A percentile compares a stretch with the other conserved stretches of the same genome.
Conservation (phyloP, 805 yeast species). For the Scheffersomyces ergatensis region DNA sequence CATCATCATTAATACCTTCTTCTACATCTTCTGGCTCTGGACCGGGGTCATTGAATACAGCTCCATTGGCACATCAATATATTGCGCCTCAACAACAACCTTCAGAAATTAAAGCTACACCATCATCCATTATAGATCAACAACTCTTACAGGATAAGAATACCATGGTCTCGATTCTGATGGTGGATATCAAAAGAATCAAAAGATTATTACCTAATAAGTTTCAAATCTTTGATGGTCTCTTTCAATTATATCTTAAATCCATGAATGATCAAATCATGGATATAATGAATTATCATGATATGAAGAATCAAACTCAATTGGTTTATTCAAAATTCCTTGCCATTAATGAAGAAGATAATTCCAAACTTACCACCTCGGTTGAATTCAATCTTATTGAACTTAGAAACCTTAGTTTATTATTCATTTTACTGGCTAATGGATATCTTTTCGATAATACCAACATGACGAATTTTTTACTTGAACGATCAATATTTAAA, state of each 20-base stretch:
- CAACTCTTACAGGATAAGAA: conserved; percentile 3
- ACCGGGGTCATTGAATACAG: too few relatives aligned
- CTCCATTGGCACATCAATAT: not conserved
- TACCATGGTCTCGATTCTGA: conserved; percentile 4
- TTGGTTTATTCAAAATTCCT: conserved; percentile 5
- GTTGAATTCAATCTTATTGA: conserved; percentile 9
- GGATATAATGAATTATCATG: conserved; percentile 6
- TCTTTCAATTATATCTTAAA: conserved; percentile 3
- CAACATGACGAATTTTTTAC: not conserved
- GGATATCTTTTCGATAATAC: conserved; percentile 14
- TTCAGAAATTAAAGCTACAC: not conserved
- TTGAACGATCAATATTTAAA: conserved; percentile 6
- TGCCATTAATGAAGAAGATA: conserved; percentile 7
- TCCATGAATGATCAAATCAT: conserved; percentile 3
- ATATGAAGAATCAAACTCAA: conserved; percentile 3
- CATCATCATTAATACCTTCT: too few relatives aligned
- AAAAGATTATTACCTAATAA: conserved; percentile 8
- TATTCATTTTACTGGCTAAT: conserved; percentile 16
- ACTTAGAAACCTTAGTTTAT: conserved; percentile 14
- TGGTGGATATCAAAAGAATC: conserved; percentile 9
- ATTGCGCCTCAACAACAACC: not conserved
- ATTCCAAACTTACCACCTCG: conserved; percentile 3
- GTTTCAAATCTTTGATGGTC: conserved; percentile 2
- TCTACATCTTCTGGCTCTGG: too few relatives aligned
- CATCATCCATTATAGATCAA: conserved; percentile 1